Conservation (phyloP, 106 monocot genomes). For the Apostasia shenzhenica region DNA sequence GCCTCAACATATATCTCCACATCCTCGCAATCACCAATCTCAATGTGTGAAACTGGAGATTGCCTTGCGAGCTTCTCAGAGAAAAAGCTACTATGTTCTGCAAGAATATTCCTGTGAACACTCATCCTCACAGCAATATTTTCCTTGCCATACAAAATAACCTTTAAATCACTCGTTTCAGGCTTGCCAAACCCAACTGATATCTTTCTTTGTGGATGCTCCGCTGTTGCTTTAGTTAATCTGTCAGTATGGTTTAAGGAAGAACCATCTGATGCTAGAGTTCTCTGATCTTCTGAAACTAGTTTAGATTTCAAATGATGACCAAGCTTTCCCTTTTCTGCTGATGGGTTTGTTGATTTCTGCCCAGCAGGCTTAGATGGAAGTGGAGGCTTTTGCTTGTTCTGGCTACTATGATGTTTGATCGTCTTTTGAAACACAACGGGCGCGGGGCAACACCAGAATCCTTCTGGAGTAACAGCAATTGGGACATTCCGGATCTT, state of each 20-base stretch:
- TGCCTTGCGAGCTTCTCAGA: conserved; percentile 50
- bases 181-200: conserved; percentile 84
- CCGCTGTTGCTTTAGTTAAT: conserved; percentile 22
- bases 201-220: conserved; percentile 60
- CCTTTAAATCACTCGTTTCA: conserved; percentile 79
- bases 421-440: conserved; percentile 83
- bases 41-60: conserved; percentile 47
- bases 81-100: conserved; percentile 73
- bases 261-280: conserved; percentile 21
- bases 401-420: conserved; percentile 59
- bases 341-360: conserved; percentile 26
- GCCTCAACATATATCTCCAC: conserved; percentile 98
- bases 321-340: conserved; percentile 36
- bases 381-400: conserved; percentile 31
- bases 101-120: conserved; percentile 66
- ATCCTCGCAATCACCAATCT: conserved; percentile 88
- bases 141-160: conserved; percentile 81
- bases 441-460: conserved; percentile 96
- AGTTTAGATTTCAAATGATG: conserved; percentile 28
- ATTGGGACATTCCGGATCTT: conserved; percentile 91
- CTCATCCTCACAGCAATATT: conserved; percentile 83
- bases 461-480: conserved; percentile 95
- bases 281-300: conserved; percentile 51
- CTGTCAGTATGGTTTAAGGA: conserved; percentile 28
- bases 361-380: conserved; percentile 41